phyloP scores from a whole-genome alignment of 805 yeast genomes.

The Lachancea lanzarotensis region DNA sequence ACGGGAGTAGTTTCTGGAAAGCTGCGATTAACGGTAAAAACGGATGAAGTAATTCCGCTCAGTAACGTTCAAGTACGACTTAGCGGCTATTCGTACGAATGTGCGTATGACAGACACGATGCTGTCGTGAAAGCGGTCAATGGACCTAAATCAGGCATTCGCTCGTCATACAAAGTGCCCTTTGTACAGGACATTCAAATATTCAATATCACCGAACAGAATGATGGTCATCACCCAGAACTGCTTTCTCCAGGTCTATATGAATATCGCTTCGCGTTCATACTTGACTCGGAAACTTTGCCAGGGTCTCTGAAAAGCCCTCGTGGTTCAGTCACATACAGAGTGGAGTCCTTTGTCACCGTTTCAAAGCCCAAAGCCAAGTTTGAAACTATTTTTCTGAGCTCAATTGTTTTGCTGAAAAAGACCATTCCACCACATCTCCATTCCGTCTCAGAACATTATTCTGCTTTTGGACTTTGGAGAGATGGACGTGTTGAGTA shows the following conservation, averaged over 20 bases:
- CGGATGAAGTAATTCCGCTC: neutral
- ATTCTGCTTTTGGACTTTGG: slow-evolving; percentile 1
- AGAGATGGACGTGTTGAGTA: slow-evolving; percentile 4
- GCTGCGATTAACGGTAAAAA: slow-evolving; percentile 8
- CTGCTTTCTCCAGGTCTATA: slow-evolving; percentile 8
- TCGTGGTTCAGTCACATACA: slow-evolving; percentile 14
- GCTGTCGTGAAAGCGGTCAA: neutral
- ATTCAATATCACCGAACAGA: neutral
- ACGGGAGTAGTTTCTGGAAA: slow-evolving; percentile 6
- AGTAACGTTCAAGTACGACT: slow-evolving; percentile 7
- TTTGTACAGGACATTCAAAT: slow-evolving; percentile 2
- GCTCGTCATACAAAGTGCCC: slow-evolving; percentile 1
- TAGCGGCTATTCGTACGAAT: slow-evolving; percentile 10
- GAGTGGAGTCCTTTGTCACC: slow-evolving; percentile 10
- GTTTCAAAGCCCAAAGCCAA: slow-evolving; percentile 1
- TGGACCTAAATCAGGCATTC: neutral
- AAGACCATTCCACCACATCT: slow-evolving; percentile 6
- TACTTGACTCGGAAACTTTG: slow-evolving; percentile 10
- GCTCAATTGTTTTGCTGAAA: slow-evolving; percentile 1
- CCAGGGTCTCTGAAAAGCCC: slow-evolving; percentile 11
- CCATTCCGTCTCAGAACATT: neutral
- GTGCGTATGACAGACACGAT: neutral
- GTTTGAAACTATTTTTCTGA: slow-evolving; percentile 8
- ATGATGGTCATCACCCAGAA: neutral
- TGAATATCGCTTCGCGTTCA: slow-evolving; percentile 9